Conservation (phyloP, 345 rosid genomes). For the Arabis alpina region DNA sequence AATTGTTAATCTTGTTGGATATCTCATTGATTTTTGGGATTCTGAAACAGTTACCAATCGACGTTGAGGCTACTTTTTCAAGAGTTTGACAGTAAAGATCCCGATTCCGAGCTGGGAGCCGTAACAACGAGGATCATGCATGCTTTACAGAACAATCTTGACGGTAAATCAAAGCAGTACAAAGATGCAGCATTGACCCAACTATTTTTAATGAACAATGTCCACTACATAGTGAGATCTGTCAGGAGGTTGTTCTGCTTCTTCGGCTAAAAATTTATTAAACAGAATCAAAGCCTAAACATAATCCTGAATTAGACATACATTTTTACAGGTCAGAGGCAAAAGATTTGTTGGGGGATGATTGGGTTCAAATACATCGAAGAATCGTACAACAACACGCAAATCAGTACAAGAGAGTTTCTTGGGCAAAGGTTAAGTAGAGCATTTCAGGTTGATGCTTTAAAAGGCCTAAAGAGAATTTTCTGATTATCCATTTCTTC, state of each 20-base stretch:
- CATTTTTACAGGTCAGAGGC: conserved; percentile 83
- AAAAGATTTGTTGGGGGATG: conserved; percentile 93
- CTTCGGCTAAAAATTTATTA: not conserved
- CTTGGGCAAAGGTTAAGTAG: conserved; percentile 87
- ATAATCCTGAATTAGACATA: not conserved
- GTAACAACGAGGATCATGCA: conserved; percentile 87
- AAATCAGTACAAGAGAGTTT: conserved; percentile 93
- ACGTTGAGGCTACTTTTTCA: conserved; percentile 85
- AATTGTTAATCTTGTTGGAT: not conserved
- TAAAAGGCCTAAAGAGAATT: not conserved
- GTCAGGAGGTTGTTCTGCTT: conserved; percentile 66
- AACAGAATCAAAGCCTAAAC: not conserved
- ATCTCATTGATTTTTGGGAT: not conserved
- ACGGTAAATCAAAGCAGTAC: conserved; percentile 95
- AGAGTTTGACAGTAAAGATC: conserved; percentile 66
- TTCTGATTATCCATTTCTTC: conserved; percentile 9
- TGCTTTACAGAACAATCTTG: conserved; percentile 86
- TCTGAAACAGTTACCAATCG: conserved; percentile 65
- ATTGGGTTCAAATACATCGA: conserved; percentile 98
- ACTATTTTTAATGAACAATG: conserved; percentile 93
- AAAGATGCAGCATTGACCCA: conserved; percentile 93
- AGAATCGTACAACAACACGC: conserved; percentile 97
- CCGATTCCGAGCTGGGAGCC: conserved; percentile 63
- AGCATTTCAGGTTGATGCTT: not conserved
- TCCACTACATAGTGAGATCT: conserved; percentile 97